Evolutionary conservation across 108 stramenopile genomes (phyloP), one percentile per base, ranked within the genome.

Genomic region (Skeletonema potamos): DNA sequence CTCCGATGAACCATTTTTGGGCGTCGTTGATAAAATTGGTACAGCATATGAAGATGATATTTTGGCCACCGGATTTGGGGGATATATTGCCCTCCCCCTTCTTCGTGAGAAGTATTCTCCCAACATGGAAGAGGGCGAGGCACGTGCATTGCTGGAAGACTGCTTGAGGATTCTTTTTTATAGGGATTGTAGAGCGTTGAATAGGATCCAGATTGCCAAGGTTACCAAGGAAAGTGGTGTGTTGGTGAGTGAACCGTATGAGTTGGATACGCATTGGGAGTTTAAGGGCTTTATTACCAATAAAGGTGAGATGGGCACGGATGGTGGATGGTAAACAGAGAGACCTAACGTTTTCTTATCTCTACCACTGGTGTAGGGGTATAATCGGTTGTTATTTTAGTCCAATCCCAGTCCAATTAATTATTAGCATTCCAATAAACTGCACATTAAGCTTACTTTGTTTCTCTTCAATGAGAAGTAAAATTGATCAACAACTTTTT

Each of bases 151-250:
- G 63, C 63, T 99, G 76, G 98, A 99, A 82, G 97, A 98, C 79
- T 97, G 96, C 86, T 86, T 99, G 87, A 85, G 96, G 61, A 96
- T 98, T 44, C 77, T 99, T 37, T 99, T 97, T 83, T 99, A 97
- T 84, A 90, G 99, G 60, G 98, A 98, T 83, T 98, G 98, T 83
- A 75, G 96, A 13, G 94, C 96, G 2, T 86, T 86, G 54, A 92
- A 93, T 66, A 73, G 93, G n/a, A 94, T 98, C 60, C 98, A 98
- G 77, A 92, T 98, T 62, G 98, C 98, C 72, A 98, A 98, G 86
- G 88, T 86, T 33, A 88, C 89, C 39, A 67, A 61, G 56, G 86
- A 82, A 13, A 83, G 81, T 3, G 82, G 69, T 32, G 72, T 58
- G 37, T 69, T 92, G 64, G 85, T 97, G 57, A 87, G 86, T 59